These are phyloP conservation scores for Acanthamoeba healyi DNA, from an alignment of 208 protist genomes.

Conservation along the genomic window DNA sequence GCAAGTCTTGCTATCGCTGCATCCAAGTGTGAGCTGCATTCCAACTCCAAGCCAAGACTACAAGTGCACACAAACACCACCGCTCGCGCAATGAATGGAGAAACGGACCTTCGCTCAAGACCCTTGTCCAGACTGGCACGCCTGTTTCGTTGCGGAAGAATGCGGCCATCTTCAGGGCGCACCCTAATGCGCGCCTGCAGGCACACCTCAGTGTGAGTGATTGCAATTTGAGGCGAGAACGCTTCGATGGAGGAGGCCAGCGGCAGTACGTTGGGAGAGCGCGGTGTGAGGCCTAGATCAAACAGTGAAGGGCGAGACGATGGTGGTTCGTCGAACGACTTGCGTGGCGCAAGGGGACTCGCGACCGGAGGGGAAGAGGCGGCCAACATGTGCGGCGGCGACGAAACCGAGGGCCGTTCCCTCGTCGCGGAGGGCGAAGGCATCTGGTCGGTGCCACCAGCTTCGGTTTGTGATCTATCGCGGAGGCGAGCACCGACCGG, in stretches of 20 bases:
- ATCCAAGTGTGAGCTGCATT: too few relatives aligned
- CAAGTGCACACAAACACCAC: background rate
- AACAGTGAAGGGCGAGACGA: background rate
- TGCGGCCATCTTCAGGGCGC: background rate
- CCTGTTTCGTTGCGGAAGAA: slow-evolving; percentile 14
- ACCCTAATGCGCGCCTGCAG: background rate
- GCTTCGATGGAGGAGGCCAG: background rate
- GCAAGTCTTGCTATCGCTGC: slow-evolving; percentile 34
- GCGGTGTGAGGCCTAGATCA: background rate
- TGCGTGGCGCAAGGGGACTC: background rate
- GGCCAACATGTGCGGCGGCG: background rate
- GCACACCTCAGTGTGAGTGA: background rate
- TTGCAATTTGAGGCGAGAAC: background rate
- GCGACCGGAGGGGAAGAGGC: background rate
- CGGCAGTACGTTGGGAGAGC: background rate
- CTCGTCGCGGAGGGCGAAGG: background rate
- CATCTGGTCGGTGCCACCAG: background rate
- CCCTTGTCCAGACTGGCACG: slow-evolving; percentile 23
- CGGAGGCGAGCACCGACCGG: background rate
- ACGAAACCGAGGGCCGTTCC: background rate
- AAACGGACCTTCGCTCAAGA: background rate
- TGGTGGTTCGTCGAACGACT: background rate
- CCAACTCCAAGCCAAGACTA: too few relatives aligned
- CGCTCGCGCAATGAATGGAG: background rate
- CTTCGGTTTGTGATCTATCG: background rate